These are phyloP conservation scores for Blastocystis sp. DNA, from an alignment of 352 stramenopile species.

Conservation along the genomic window DNA sequence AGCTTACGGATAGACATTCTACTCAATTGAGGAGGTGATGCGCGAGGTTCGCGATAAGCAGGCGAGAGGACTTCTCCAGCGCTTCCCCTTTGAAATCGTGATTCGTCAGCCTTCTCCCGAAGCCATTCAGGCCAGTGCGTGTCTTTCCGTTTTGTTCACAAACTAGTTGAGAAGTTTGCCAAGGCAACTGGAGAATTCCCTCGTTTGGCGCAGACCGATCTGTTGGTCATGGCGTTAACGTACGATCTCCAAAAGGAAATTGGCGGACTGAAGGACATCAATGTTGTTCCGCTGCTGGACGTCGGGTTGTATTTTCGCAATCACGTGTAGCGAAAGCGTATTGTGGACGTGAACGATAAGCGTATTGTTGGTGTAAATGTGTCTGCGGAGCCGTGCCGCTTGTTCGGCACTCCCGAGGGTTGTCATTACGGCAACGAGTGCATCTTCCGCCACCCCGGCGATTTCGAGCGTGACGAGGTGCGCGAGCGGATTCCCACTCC, in stretches of 20 bases:
- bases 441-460: slow-evolving; percentile 26
- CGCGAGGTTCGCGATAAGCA: slow-evolving; percentile 57
- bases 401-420: slow-evolving; percentile 22
- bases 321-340: slow-evolving; percentile 37
- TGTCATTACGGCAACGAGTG: slow-evolving; percentile 53
- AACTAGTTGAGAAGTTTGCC: slow-evolving; percentile 40
- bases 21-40: slow-evolving; percentile 65
- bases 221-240: slow-evolving; percentile 48
- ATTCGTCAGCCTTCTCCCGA: slow-evolving; percentile 46
- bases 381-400: slow-evolving; percentile 17
- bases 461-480: slow-evolving; percentile 26
- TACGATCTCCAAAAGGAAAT: slow-evolving; percentile 69
- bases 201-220: slow-evolving; percentile 64
- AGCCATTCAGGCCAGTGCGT: slow-evolving; percentile 40
- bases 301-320: not conserved
- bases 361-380: slow-evolving; percentile 64
- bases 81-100: slow-evolving; percentile 67
- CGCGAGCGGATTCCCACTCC: not conserved
- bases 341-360: slow-evolving; percentile 63
- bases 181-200: slow-evolving; percentile 61
- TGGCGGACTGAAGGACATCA: slow-evolving; percentile 37
- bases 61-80: slow-evolving; percentile 30
- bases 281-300: slow-evolving; percentile 44
- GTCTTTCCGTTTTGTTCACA: not conserved
- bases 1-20: slow-evolving; percentile 31